phyloP scores from a whole-genome alignment of 495 filamentous ascomycete genomes.

The Cetradonia linearis region DNA sequence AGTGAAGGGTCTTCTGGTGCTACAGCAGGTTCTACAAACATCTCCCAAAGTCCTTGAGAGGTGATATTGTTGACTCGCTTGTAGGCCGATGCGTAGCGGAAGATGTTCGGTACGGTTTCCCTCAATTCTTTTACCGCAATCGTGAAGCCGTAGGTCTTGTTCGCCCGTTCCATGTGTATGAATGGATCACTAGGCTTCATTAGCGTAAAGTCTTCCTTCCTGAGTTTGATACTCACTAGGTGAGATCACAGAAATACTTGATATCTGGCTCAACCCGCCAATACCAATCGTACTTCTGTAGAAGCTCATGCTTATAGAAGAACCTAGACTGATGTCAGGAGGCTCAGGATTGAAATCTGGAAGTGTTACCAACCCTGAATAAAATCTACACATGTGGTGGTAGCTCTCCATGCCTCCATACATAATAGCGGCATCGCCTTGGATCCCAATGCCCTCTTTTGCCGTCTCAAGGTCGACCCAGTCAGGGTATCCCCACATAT shows the following conservation, averaged over 20 bases:
- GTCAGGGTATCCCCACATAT: slow-evolving; percentile 93
- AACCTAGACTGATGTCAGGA: slow-evolving; percentile 39
- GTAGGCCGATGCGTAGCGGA: slow-evolving; percentile 98
- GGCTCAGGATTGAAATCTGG: neutral
- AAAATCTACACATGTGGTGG: slow-evolving; percentile 97
- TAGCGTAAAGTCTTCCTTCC: slow-evolving; percentile 2
- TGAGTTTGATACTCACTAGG: slow-evolving; percentile 61
- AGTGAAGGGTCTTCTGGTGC: slow-evolving; percentile 42
- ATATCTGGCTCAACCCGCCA: slow-evolving; percentile 99
- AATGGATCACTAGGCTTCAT: slow-evolving; percentile 74
- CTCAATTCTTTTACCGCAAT: slow-evolving; percentile 98
- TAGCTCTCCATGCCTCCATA: slow-evolving; percentile 99
- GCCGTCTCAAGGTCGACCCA: slow-evolving; percentile 92
- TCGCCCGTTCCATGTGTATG: slow-evolving; percentile 75
- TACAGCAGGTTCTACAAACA: slow-evolving; percentile 75
- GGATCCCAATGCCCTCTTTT: slow-evolving; percentile 88
- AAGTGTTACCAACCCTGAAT: slow-evolving; percentile 63
- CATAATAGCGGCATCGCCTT: slow-evolving; percentile 98
- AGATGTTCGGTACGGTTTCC: slow-evolving; percentile 98
- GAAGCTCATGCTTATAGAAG: slow-evolving; percentile 95
- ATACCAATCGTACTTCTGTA: slow-evolving; percentile 98
- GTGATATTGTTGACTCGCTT: slow-evolving; percentile 86
- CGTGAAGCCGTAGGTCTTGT: slow-evolving; percentile 99
- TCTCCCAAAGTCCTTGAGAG: slow-evolving; percentile 94
- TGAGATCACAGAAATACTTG: slow-evolving; percentile 99